Evolutionary conservation across 495 filamentous ascomycete species (phyloP).

Genomic region (Elasticomyces elasticus): DNA sequence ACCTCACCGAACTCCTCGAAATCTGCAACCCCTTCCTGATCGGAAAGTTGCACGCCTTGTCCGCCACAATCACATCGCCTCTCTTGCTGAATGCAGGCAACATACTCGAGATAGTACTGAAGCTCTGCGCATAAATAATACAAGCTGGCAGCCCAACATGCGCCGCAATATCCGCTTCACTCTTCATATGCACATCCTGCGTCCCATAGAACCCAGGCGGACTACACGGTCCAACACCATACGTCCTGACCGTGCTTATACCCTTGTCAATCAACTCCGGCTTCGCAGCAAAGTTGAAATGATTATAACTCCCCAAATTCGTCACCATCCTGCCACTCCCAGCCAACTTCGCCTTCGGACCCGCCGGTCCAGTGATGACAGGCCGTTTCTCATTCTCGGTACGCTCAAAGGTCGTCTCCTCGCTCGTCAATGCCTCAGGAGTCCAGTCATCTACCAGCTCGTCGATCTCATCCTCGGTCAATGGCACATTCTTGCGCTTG

Average conservation of each 20-base stretch:
- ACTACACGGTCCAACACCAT: conserved; percentile 92
- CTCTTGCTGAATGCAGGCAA: conserved; percentile 95
- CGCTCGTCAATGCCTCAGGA: conserved; percentile 78
- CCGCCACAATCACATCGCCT: conserved; percentile 97
- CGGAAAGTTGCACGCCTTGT: conserved; percentile 85
- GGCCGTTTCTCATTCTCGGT: conserved; percentile 75
- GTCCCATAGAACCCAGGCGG: conserved; percentile 97
- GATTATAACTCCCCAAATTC: conserved; percentile 90
- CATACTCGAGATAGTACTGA: conserved; percentile 86
- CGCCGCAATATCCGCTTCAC: conserved; percentile 83
- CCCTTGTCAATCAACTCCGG: conserved; percentile 89
- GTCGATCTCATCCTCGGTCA: conserved; percentile 94
- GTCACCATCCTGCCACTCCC: conserved; percentile 64
- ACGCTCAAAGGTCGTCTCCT: conserved; percentile 61
- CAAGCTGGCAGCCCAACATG: conserved; percentile 77
- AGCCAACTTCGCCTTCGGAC: conserved; percentile 77
- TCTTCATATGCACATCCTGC: conserved; percentile 96
- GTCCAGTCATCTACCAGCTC: conserved; percentile 96
- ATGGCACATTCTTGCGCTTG: conserved; percentile 72
- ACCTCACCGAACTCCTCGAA: conserved; percentile 75
- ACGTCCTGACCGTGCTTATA: conserved; percentile 82
- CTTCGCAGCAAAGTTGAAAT: conserved; percentile 91
- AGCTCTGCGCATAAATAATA: conserved; percentile 91
- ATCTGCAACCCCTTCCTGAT: conserved; percentile 92
- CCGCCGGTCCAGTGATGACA: conserved; percentile 72